phyloP scores from a whole-genome alignment of 768 basidiomycete species.

The Chlorophyllum brunneum region DNA sequence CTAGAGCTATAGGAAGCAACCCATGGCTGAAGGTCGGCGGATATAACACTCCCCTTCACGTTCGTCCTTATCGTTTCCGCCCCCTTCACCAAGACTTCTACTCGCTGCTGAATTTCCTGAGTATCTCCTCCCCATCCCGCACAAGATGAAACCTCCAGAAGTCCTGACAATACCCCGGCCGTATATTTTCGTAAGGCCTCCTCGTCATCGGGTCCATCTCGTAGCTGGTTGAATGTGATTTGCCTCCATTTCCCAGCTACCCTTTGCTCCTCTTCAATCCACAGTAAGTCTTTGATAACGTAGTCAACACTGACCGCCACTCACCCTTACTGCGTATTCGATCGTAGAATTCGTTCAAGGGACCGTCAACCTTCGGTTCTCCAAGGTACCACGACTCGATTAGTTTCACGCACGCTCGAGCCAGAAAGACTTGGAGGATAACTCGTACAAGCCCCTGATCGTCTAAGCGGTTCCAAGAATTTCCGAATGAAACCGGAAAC shows the following conservation, averaged over 20 bases:
- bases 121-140: not conserved
- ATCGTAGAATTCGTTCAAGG: constrained; percentile 25
- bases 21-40: constrained; percentile 3
- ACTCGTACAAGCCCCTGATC: constrained; percentile 2
- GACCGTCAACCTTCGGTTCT: constrained; percentile 28
- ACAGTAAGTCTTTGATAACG: not conserved
- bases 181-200: not conserved
- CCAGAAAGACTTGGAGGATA: constrained; percentile 4
- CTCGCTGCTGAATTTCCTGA: not conserved
- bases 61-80: not conserved
- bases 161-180: too few relatives aligned
- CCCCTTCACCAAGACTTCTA: not conserved
- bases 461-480: not conserved
- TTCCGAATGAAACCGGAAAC: constrained; percentile 1
- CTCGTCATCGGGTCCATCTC: not conserved
- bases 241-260: constrained; percentile 49
- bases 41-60: not conserved
- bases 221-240: constrained; percentile 27
- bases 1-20: not conserved
- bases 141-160: not conserved
- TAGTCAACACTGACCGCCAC: not conserved
- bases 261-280: constrained; percentile 9
- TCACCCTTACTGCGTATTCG: not conserved
- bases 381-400: constrained; percentile 35
- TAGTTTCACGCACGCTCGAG: constrained; percentile 26